Percentiles rank a stretch among this genome's conserved stretches.
These are phyloP conservation scores for Debaryomycetaceae sp. DNA, from an alignment of 1,139 yeast species.

Conservation along the genomic window DNA sequence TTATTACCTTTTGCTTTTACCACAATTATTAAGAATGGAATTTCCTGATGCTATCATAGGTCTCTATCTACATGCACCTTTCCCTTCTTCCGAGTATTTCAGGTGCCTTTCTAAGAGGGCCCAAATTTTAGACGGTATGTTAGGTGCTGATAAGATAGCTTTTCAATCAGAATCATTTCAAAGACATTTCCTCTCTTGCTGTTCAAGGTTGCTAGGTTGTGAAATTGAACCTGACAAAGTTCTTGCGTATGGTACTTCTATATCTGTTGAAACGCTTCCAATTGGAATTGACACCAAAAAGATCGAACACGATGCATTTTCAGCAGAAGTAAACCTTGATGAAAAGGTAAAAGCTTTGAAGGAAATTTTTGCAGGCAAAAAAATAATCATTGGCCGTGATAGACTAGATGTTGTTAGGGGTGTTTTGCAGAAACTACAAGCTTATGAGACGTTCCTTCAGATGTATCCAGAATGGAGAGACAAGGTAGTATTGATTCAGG, in stretches of 20 bases:
- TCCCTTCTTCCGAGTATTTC: constrained; percentile 95
- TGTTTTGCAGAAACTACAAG: constrained; percentile 76
- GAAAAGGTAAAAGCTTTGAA: constrained; percentile 50
- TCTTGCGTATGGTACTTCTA: constrained; percentile 71
- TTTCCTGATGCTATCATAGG: constrained; percentile 81
- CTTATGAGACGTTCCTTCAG: constrained; percentile 76
- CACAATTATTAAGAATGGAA: constrained; percentile 81
- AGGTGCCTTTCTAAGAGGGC: constrained; percentile 81
- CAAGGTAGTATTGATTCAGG: constrained; percentile 86
- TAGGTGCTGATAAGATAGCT: constrained; percentile 83
- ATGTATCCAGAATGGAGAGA: constrained; percentile 93
- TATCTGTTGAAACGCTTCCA: constrained; percentile 73
- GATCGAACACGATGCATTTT: constrained; percentile 59
- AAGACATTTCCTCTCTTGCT: constrained; percentile 86
- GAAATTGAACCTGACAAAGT: constrained; percentile 58
- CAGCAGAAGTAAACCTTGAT: constrained; percentile 22
- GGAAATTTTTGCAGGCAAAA: constrained; percentile 68
- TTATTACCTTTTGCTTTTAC: constrained; percentile 78
- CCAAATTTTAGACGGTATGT: constrained; percentile 80
- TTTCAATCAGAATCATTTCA: constrained; percentile 86
- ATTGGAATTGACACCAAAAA: constrained; percentile 78
- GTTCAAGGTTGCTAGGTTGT: constrained; percentile 77
- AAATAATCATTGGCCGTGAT: constrained; percentile 81
- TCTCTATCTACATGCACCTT: constrained; percentile 81
- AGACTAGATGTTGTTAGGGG: constrained; percentile 79